Percentiles rank a stretch among this genome's conserved stretches.
These are phyloP conservation scores for Cutaneotrichosporon sp. DNA, from an alignment of 1,284 basidiomycete species.

Conservation along the genomic window DNA sequence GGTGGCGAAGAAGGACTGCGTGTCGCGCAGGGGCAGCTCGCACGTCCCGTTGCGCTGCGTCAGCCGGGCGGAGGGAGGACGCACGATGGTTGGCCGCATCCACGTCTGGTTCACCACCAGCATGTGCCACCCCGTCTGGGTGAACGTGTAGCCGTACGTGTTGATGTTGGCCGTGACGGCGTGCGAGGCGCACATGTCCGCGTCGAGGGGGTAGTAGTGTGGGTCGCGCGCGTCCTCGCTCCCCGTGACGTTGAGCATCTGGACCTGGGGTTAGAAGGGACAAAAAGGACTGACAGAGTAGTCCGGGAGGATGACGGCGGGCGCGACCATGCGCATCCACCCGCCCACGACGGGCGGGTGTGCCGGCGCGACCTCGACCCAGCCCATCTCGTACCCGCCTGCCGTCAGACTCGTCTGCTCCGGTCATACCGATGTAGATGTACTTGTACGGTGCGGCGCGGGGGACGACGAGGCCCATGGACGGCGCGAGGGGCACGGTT, in stretches of 20 bases:
- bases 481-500: slow-evolving; percentile 34
- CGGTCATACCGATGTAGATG: slow-evolving; percentile 36
- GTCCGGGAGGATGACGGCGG: slow-evolving; percentile 44
- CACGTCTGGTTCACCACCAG: slow-evolving; percentile 52
- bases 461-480: slow-evolving; percentile 52
- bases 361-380: slow-evolving; percentile 41
- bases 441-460: slow-evolving; percentile 33
- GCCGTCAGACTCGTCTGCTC: neutral
- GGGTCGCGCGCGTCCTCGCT: slow-evolving; percentile 27
- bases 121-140: slow-evolving; percentile 48
- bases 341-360: slow-evolving; percentile 42
- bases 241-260: slow-evolving; percentile 37
- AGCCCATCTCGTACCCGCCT: slow-evolving; percentile 46
- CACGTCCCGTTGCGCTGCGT: neutral
- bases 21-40: slow-evolving; percentile 28
- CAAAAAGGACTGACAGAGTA: slow-evolving; percentile 28
- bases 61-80: neutral
- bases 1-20: slow-evolving; percentile 48
- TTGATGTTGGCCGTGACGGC: slow-evolving; percentile 13
- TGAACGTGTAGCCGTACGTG: slow-evolving; percentile 41
- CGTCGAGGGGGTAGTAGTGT: slow-evolving; percentile 26
- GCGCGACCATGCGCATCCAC: slow-evolving; percentile 46
- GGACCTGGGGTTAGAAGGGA: slow-evolving; percentile 27
- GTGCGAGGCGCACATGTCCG: slow-evolving; percentile 34
- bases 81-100: slow-evolving; percentile 35